Percentiles rank a stretch among this genome's conserved stretches.
Conservation (phyloP, 2,329 filamentous ascomycete genomes). For the Diplocarpon rosae region DNA sequence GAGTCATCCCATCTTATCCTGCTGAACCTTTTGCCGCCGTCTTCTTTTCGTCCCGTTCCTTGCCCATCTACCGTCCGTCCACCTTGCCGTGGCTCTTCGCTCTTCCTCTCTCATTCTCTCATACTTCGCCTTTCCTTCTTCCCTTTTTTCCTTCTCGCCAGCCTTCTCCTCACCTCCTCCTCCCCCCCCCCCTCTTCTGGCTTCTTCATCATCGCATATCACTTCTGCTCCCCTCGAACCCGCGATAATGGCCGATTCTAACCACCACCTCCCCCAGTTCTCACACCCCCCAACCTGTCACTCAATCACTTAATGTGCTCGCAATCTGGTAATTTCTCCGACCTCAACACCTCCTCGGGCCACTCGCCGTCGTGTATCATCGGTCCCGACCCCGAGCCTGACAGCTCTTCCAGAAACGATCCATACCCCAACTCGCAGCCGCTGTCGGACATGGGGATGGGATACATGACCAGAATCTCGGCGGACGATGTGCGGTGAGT, state of each 20-base stretch:
- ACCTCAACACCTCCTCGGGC: slow-evolving; percentile 24
- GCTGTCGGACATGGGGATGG: slow-evolving; percentile 26
- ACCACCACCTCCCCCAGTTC: slow-evolving; percentile 6
- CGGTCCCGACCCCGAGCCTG: slow-evolving; percentile 26
- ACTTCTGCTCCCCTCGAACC: too few species aligned
- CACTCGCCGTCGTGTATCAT: slow-evolving; percentile 26
- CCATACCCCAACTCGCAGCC: slow-evolving; percentile 15
- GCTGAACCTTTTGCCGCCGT: too few species aligned
- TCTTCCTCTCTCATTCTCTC: too few species aligned
- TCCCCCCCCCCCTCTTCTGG: too few species aligned
- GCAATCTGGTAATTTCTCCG: slow-evolving; percentile 28
- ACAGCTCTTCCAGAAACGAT: slow-evolving; percentile 27
- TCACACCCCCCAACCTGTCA: slow-evolving; percentile 6
- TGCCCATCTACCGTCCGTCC: too few species aligned
- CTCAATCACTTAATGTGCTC: slow-evolving; percentile 29
- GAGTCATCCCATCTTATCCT: too few species aligned
- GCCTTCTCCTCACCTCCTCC: too few species aligned
- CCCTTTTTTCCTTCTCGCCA: too few species aligned
- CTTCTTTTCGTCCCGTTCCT: too few species aligned
- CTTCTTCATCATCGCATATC: too few species aligned
- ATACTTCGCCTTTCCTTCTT: too few species aligned
- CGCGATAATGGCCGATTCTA: slow-evolving; percentile 7
- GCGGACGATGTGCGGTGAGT: slow-evolving; percentile 29
- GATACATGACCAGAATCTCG: slow-evolving; percentile 25
- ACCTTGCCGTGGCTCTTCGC: too few species aligned